Base-by-base conservation (phyloP, 768 basidiomycete species). In the Lenzites betulinus region DNA sequence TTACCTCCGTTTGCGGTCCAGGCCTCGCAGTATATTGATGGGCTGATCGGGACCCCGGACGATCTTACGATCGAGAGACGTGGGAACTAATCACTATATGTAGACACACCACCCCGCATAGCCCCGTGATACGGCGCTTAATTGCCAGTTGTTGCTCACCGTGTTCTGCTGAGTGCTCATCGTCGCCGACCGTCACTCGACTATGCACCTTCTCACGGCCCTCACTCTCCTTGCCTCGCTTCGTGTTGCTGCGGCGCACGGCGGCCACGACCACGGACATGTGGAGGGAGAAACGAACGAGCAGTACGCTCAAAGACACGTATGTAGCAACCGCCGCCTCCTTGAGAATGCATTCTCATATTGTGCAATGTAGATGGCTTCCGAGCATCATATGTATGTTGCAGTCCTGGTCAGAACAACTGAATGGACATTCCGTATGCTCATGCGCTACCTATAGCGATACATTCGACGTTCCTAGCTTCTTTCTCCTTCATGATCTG, bases 401-500 rank as follows among this genome's bases (percentile, higher is more conserved):
- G 12, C 41, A 16, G 52, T 49, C 28, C 33, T 20, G n/a, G 7
- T 1, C 50, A 18, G 46, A 23, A 51, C 5, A 25, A 9, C 1
- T 20, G 28, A 6, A 36, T 15, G 23, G 18, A 50, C 30, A 33
- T 5, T 11, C 30, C 30, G 30, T 4, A 25, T 12, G 11, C 38
- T 23, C 4, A 52, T 42, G 13, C 15, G 13, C 59, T 38, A n/a
- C n/a, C 15, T 58, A 20, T 68, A 94, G 93, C 59, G 90, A 93
- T 70, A 83, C 85, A 41, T 96, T 92, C 66, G 94, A 90, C 69
- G 76, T 84, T 43, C 80, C 86, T 66, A 92, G 93, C 72, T 99
- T 99, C 84, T 96, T 97, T 83, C 87, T 90, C 62, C 78, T 99
- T 13, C 96, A 99, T 75, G 96, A 99, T 76, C 79, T 99, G 58